Evolutionary conservation across 768 basidiomycete genomes (phyloP), one percentile per base, ranked within the genome.

Genomic region (Hericium rajendrae): DNA sequence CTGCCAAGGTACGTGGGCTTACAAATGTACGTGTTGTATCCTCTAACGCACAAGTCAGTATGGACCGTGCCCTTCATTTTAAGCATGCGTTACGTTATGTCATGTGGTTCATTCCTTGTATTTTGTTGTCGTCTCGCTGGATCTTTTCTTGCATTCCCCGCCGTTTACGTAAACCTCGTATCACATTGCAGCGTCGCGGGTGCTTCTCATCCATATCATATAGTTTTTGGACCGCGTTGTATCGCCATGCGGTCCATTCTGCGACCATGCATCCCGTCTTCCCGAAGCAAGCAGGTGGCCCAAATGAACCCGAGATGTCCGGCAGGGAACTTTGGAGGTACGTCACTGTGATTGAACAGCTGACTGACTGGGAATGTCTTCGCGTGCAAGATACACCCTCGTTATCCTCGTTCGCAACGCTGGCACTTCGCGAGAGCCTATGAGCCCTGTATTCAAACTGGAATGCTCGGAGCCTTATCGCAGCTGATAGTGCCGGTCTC

Each of bases 1-100:
- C 48, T 22, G 59, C 62, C 13, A 60, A 63, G 56, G 61, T 62
- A 20, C 16, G 58, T 53, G 16, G 9, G 6, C n/a, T 46, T 6
- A 46, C 6, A 20, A 9, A 5, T 46, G 2, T n/a, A 18, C 8
- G 3, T 13, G 18, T 46, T 10, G 16, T 11, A 20, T n/a, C 4
- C 3, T 46, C 43, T 46, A 16, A 46, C 6, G 8, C 15, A 46
- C 9, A 46, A 18, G 26, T 26, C 24, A 53, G 52, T 53, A 32
- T 24, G 52, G 37, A 15, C 32, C 52, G 24, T 53, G 52, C 37
- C 32, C 32, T 32, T 32, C 32, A 32, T 32, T 32, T 32, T 53
- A 20, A 51, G 13, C 9, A 8, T 8, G 13, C 15, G 20, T 26
- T 9, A 18, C 12, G 40, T 15, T 41, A 41, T 41, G 43, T 46